These are phyloP conservation scores for Backusella mclennaniae DNA, from an alignment of 192 early-diverging fungal genomes.

Conservation along the genomic window DNA sequence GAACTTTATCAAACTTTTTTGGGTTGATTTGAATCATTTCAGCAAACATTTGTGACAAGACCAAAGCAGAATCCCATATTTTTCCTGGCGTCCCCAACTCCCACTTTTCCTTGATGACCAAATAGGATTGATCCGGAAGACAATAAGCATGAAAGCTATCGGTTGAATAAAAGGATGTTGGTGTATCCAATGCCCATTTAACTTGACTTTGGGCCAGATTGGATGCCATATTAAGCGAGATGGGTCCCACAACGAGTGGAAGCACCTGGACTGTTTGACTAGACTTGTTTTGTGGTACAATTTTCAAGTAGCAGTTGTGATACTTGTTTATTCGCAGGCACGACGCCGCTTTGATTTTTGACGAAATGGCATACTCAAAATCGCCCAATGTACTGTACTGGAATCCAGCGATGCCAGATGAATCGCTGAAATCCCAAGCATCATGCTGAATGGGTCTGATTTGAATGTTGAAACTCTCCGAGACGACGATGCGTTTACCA, in stretches of 20 bases:
- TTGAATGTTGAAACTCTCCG: not conserved
- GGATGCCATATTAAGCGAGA: not conserved
- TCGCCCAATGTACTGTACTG: not conserved
- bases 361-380: slow-evolving; percentile 4
- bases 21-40: slow-evolving; percentile 7
- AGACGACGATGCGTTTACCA: not conserved
- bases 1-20: slow-evolving; percentile 25
- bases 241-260: slow-evolving; percentile 13
- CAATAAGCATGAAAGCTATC: slow-evolving; percentile 15
- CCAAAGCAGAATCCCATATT: slow-evolving; percentile 49
- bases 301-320: not conserved
- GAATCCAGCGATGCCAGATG: not conserved
- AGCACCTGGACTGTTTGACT: not conserved
- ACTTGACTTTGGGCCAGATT: not conserved
- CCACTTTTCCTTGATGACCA: slow-evolving; percentile 33
- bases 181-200: not conserved
- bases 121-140: not conserved
- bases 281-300: not conserved
- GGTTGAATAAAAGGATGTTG: not conserved
- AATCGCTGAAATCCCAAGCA: slow-evolving; percentile 1
- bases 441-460: not conserved
- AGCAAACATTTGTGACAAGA: slow-evolving; percentile 32
- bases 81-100: slow-evolving; percentile 42
- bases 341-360: not conserved
- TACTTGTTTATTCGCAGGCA: not conserved